Percentiles rank a stretch among this genome's conserved stretches.
phyloP scores from a whole-genome alignment of 78 protist genomes.

The Protostelium mycophagum region DNA sequence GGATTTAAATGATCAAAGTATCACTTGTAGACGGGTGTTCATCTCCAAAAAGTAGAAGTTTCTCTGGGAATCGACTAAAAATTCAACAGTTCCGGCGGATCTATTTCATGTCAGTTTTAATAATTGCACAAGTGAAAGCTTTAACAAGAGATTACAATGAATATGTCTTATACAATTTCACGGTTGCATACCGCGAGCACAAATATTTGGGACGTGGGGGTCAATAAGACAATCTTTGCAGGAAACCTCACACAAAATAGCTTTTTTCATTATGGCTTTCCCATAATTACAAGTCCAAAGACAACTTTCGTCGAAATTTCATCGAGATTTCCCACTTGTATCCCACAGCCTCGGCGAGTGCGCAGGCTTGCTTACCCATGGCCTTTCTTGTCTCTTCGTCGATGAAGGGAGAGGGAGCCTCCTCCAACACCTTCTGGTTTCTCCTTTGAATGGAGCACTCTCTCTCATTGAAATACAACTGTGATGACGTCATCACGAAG shows the following conservation, averaged over 20 bases:
- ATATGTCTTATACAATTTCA: too few relatives aligned
- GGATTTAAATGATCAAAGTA: too few relatives aligned
- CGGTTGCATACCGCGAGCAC: too few relatives aligned
- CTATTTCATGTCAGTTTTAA: not conserved
- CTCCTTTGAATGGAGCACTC: conserved; percentile 95
- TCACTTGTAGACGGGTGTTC: conserved; percentile 95
- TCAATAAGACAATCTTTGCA: too few relatives aligned
- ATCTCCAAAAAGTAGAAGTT: conserved; percentile 94
- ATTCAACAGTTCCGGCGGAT: conserved; percentile 96
- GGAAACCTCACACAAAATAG: not conserved
- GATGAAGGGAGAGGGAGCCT: conserved; percentile 78
- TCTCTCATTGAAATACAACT: conserved; percentile 79
- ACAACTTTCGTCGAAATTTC: too few relatives aligned
- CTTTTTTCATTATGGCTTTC: not conserved
- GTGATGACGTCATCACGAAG: not conserved
- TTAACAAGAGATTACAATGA: too few relatives aligned
- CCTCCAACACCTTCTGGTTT: conserved; percentile 91
- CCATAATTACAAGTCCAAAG: too few relatives aligned
- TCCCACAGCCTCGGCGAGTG: conserved; percentile 78
- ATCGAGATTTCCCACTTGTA: conserved; percentile 58
- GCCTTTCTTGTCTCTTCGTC: conserved; percentile 60
- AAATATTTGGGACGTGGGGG: too few relatives aligned
- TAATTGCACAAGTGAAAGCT: not conserved
- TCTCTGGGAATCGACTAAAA: conserved; percentile 75
- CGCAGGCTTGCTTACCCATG: conserved; percentile 86